phyloP scores from a whole-genome alignment of 495 filamentous ascomycete genomes.

The Podospora pseudocomata region DNA sequence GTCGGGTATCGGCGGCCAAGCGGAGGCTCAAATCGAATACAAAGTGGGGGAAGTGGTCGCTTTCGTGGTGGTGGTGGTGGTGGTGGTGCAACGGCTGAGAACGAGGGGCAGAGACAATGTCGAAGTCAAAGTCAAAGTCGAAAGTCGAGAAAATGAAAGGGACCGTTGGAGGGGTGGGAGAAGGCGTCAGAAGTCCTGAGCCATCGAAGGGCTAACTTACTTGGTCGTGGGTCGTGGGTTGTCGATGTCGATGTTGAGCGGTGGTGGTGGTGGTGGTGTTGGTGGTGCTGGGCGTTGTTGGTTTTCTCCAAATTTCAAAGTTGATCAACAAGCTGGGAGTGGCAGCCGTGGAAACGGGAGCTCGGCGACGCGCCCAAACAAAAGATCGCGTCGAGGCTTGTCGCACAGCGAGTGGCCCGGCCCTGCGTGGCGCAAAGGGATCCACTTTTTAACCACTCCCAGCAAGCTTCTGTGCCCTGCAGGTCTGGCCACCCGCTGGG shows the following conservation, averaged over 20 bases:
- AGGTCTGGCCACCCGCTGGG: not conserved
- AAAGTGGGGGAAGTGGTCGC: constrained; percentile 3
- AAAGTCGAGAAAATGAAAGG: constrained; percentile 4
- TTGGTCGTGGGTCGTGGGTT: not conserved
- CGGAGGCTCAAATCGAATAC: not conserved
- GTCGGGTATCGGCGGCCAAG: constrained; percentile 5
- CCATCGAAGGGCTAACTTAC: constrained; percentile 20
- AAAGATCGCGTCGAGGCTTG: constrained; percentile 21
- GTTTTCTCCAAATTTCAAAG: constrained; percentile 23
- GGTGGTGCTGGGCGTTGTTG: constrained; percentile 5
- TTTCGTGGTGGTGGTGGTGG: not conserved
- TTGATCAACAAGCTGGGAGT: constrained; percentile 26
- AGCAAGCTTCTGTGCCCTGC: not conserved
- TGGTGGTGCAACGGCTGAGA: constrained; percentile 4
- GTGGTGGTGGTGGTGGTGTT: not conserved
- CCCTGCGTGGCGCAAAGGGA: not conserved
- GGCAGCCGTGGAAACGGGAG: constrained; percentile 17
- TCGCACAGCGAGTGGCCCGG: constrained; percentile 13
- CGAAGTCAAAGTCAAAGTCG: not conserved
- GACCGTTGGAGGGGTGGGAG: constrained; percentile 8
- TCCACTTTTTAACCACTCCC: not conserved
- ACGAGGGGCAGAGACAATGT: constrained; percentile 20
- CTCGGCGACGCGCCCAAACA: constrained; percentile 26
- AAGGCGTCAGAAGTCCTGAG: constrained; percentile 10
- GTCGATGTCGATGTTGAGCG: constrained; percentile 1